A percentile compares a stretch with the other conserved stretches of the same genome.
These are phyloP conservation scores for Selaginella moellendorffii DNA, from an alignment of 75 land plant genomes.

Conservation along the genomic window DNA sequence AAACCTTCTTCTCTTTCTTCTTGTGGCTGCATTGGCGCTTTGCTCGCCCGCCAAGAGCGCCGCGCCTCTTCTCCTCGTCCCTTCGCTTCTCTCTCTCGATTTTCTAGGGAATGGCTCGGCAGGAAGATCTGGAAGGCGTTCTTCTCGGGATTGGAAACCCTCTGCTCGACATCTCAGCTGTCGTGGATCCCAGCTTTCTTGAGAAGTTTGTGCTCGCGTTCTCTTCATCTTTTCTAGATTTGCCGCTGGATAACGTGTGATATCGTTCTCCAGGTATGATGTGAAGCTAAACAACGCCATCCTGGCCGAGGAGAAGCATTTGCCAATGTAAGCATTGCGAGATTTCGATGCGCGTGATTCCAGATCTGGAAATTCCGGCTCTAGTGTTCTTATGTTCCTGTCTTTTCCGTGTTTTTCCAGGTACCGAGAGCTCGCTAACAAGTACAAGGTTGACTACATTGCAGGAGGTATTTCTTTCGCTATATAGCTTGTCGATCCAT, in stretches of 20 bases:
- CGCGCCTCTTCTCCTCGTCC: no score
- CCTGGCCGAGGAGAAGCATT: constrained; percentile 77
- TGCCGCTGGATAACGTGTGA: no score
- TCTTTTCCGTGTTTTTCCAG: constrained; percentile 21
- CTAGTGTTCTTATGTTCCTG: not conserved
- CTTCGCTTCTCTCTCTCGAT: no score
- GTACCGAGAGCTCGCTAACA: constrained; percentile 70
- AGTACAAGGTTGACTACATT: constrained; percentile 63
- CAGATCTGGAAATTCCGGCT: not conserved
- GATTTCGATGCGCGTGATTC: not conserved
- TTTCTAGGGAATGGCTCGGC: no score
- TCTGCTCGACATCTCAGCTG: constrained; percentile 73
- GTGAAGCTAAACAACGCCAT: constrained; percentile 79
- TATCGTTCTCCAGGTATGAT: constrained; percentile 42
- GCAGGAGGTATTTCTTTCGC: constrained; percentile 58
- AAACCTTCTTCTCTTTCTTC: no score
- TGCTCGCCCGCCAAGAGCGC: no score
- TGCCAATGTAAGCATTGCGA: constrained; percentile 52
- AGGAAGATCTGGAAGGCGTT: constrained; percentile 42
- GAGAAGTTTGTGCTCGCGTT: constrained; percentile 35
- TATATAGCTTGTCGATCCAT: not conserved
- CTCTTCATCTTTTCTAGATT: constrained; percentile 3
- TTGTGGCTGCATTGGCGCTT: no score
- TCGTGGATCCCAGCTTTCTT: constrained; percentile 69
- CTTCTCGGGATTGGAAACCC: constrained; percentile 94